Evolutionary conservation across 257 asterid species (phyloP).

Genomic region (Scutellaria galericulata): DNA sequence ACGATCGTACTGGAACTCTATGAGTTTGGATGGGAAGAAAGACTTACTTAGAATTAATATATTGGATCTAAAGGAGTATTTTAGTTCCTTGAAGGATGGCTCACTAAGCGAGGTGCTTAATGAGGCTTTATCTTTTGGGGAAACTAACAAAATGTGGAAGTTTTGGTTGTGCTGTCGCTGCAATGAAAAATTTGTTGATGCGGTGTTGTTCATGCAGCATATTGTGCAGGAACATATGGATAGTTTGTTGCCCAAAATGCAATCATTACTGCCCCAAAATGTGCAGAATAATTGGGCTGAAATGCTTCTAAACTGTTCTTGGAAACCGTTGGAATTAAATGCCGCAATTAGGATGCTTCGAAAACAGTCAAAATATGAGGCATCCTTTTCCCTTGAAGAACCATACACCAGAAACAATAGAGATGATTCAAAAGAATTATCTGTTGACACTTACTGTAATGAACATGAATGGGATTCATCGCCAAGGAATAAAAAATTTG

Average conservation of each 20-base stretch:
- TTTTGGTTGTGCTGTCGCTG: slow-evolving; percentile 71
- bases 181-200: slow-evolving; percentile 53
- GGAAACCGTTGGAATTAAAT: slow-evolving; percentile 84
- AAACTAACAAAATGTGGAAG: slow-evolving; percentile 55
- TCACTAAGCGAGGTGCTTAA: slow-evolving; percentile 53
- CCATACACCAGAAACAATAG: slow-evolving; percentile 42
- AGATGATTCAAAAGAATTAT: slow-evolving; percentile 70
- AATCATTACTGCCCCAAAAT: slow-evolving; percentile 70
- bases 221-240: slow-evolving; percentile 63
- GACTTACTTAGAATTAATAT: slow-evolving; percentile 53
- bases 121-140: slow-evolving; percentile 66
- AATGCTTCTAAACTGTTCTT: slow-evolving; percentile 77
- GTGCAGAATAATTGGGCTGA: slow-evolving; percentile 88
- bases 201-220: slow-evolving; percentile 56
- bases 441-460: slow-evolving; percentile 63
- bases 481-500: slow-evolving; percentile 52
- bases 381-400: slow-evolving; percentile 53
- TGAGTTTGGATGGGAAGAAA: slow-evolving; percentile 59
- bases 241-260: slow-evolving; percentile 72
- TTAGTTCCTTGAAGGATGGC: slow-evolving; percentile 55
- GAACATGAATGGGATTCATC: slow-evolving; percentile 71
- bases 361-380: slow-evolving; percentile 54
- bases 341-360: slow-evolving; percentile 59
- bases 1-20: slow-evolving; percentile 62
- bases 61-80: slow-evolving; percentile 64